phyloP scores from a whole-genome alignment of 2,329 filamentous ascomycete genomes.

The Cladosporium sp. region DNA sequence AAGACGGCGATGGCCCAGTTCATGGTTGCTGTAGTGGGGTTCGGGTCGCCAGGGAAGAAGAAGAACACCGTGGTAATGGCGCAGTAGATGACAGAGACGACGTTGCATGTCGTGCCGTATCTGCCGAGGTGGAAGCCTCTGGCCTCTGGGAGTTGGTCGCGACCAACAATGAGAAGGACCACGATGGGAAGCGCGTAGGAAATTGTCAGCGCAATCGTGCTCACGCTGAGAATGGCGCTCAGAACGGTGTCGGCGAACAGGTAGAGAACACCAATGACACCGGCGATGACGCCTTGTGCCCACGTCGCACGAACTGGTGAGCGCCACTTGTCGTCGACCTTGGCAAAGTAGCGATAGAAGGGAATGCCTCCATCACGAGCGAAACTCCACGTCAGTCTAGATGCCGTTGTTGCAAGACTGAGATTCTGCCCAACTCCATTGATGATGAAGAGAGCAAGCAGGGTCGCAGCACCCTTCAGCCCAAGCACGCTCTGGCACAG shows the following conservation, averaged over 20 bases:
- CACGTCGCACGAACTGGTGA: constrained; percentile 51
- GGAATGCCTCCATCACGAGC: constrained; percentile 26
- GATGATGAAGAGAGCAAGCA: constrained; percentile 52
- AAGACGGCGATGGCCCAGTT: constrained; percentile 18
- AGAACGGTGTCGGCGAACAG: constrained; percentile 38
- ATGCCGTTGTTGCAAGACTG: constrained; percentile 43
- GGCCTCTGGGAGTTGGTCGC: constrained; percentile 48
- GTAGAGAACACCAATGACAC: constrained; percentile 48
- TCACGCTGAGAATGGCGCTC: constrained; percentile 40
- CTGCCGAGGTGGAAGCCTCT: constrained; percentile 43
- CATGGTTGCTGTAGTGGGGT: constrained; percentile 16
- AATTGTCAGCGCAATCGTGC: constrained; percentile 39
- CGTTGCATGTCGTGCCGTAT: constrained; percentile 18
- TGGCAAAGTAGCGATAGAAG: constrained; percentile 26
- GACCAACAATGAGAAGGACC: constrained; percentile 42
- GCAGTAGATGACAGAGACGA: constrained; percentile 30
- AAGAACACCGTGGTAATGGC: constrained; percentile 14
- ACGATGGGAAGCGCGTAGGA: constrained; percentile 40
- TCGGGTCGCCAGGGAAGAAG: constrained; percentile 19
- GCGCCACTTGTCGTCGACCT: constrained; percentile 48
- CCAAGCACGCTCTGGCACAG: constrained; percentile 52
- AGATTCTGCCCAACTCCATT: constrained; percentile 54
- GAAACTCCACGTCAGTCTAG: constrained; percentile 26
- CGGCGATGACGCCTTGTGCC: constrained; percentile 47
- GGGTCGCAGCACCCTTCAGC: constrained; percentile 42